Evolutionary conservation across 164 flowering plant species (phyloP).

Genomic region (Vitis riparia): DNA sequence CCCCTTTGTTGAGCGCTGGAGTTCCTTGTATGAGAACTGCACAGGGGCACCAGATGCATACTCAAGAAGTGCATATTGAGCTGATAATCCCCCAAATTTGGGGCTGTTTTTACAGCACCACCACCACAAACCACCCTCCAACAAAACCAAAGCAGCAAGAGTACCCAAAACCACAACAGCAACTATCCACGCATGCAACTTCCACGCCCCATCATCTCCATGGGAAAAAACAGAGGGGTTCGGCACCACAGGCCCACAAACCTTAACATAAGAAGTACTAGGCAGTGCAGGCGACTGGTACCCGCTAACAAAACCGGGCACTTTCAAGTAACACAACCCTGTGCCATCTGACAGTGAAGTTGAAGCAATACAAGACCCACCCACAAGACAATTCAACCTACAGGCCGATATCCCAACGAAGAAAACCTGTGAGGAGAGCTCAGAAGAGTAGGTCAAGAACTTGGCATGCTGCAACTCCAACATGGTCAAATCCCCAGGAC

Average conservation of each 20-base stretch:
- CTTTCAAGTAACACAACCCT: conserved; percentile 61
- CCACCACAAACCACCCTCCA: conserved; percentile 58
- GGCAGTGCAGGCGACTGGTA: conserved; percentile 67
- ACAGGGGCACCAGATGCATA: conserved; percentile 80
- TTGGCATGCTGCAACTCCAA: conserved; percentile 47
- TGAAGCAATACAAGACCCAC: conserved; percentile 58
- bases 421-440: conserved; percentile 37
- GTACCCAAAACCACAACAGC: conserved; percentile 40
- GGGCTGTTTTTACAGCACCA: conserved; percentile 48
- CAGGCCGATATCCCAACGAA: conserved; percentile 52
- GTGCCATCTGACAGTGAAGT: conserved; percentile 71
- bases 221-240: conserved; percentile 28
- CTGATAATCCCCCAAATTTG: conserved; percentile 37
- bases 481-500: conserved; percentile 53
- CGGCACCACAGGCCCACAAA: conserved; percentile 51
- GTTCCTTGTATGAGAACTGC: conserved; percentile 62
- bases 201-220: conserved; percentile 8
- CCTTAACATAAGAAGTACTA: conserved; percentile 72
- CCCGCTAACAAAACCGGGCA: conserved; percentile 53
- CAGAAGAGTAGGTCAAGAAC: conserved; percentile 70
- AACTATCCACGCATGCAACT: conserved; percentile 38
- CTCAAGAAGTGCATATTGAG: conserved; percentile 69
- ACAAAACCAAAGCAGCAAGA: conserved; percentile 27
- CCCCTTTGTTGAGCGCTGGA: conserved; percentile 50
- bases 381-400: conserved; percentile 52